phyloP scores from a whole-genome alignment of 208 protist genomes.

The Wallacemonas sp. region DNA sequence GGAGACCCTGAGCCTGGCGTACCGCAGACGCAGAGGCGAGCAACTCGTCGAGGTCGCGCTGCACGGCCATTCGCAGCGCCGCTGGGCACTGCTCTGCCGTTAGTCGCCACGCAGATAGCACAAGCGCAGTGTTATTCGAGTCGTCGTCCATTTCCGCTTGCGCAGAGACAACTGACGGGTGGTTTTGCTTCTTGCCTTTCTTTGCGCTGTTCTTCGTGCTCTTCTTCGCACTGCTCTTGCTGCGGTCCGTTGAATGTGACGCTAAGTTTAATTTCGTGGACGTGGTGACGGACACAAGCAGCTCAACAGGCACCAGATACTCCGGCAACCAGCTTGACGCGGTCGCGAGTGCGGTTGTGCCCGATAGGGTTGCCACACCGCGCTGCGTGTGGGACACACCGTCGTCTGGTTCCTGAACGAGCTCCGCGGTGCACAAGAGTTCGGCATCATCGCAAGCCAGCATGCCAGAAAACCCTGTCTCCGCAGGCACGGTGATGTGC shows the following conservation, averaged over 20 bases:
- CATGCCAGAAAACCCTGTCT: constrained; percentile 27
- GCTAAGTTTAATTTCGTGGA: neutral
- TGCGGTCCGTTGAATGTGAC: neutral
- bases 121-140: neutral
- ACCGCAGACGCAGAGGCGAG: no score
- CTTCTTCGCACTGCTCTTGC: neutral
- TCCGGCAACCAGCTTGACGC: neutral
- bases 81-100: neutral
- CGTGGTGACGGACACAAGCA: constrained; percentile 11
- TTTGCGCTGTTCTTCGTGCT: neutral
- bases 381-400: constrained; percentile 7
- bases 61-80: neutral
- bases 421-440: constrained; percentile 25
- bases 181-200: neutral
- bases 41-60: neutral
- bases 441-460: constrained; percentile 41
- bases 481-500: constrained; percentile 14
- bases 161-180: no score
- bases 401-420: constrained; percentile 6
- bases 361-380: no score
- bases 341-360: no score
- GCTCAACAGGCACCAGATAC: constrained; percentile 5
- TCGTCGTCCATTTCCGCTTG: neutral
- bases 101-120: constrained; percentile 4
- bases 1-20: no score